Conservation (phyloP, 345 rosid genomes). For the Punica granatum region DNA sequence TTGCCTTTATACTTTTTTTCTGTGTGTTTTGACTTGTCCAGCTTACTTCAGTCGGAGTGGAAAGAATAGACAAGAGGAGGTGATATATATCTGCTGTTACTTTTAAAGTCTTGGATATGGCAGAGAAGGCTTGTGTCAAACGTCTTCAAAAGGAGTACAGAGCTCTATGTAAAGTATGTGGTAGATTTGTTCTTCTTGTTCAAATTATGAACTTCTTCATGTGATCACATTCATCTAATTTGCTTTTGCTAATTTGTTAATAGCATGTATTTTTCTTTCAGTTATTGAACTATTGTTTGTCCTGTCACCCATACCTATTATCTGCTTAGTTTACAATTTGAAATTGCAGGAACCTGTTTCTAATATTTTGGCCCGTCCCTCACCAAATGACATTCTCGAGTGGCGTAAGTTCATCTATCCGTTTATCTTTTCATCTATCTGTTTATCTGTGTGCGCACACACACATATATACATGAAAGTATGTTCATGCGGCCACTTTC, state of each 20-base stretch:
- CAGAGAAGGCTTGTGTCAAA: slow-evolving; percentile 82
- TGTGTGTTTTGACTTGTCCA: background rate
- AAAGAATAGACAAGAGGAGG: background rate
- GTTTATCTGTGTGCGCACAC: background rate
- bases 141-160: slow-evolving; percentile 98
- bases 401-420: slow-evolving; percentile 69
- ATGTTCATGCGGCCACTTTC: background rate
- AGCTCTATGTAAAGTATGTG: slow-evolving; percentile 81
- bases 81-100: background rate
- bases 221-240: background rate
- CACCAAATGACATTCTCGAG: slow-evolving; percentile 84
- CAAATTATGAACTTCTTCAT: background rate
- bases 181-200: background rate
- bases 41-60: background rate
- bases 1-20: background rate
- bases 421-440: background rate
- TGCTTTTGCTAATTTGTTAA: background rate
- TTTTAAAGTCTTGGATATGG: slow-evolving; percentile 38
- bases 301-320: background rate
- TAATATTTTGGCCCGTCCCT: slow-evolving; percentile 89
- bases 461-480: background rate
- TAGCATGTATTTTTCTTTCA: background rate
- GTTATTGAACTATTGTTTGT: background rate
- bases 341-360: slow-evolving; percentile 85
- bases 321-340: slow-evolving; percentile 7